Evolutionary conservation across 2,329 filamentous ascomycete genomes (phyloP), one percentile per base, ranked within the genome.

Genomic region (Cytospora piceicola): DNA sequence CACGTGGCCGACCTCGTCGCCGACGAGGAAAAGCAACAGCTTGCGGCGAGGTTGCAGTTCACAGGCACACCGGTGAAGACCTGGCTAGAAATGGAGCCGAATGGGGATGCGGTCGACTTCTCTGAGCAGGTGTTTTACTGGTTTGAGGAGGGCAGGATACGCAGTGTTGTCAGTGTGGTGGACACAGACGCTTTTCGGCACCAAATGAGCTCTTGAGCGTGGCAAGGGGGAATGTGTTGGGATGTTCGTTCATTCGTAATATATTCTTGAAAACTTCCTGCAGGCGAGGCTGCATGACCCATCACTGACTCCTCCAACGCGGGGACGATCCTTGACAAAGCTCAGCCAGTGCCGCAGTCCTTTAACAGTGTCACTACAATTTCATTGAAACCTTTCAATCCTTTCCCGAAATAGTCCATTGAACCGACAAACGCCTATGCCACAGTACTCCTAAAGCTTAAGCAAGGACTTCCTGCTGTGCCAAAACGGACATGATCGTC

Each of bases 121-220:
- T 61, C 66, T 32, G 77, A 79, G 69, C 73, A 75, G 57, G 76
- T 73, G 32, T 75, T 76, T 22, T 79, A 78, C 61, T 70, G 70
- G 59, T 73, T 78, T 42, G 67, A 72, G 17, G 70, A 65, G 1
- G 76, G 75, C 6, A 77, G 69, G 70, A 77, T 79, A 24, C 67
- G 69, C 14, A 68, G 70, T 30, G 73, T 78, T 4, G 76, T 75
- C 72, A 75, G 76, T 49, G 63, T 77, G n/a, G 70, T 77, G 56
- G 76, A 77, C 61, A 59, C 74, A 52, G 68, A 68, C 9, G 69
- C 70, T 15, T 76, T 73, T 56, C 66, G 70, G 30, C 57, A 61
- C 51, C 69, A 73, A 49, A 58, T 70, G 58, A 65, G n/a, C 12
- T 9, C 12, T 2, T 51, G 46, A 27, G 22, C 17, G 20, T 36